Conservation (phyloP, 2,329 filamentous ascomycete species). For the Ustilaginoidea virens region DNA sequence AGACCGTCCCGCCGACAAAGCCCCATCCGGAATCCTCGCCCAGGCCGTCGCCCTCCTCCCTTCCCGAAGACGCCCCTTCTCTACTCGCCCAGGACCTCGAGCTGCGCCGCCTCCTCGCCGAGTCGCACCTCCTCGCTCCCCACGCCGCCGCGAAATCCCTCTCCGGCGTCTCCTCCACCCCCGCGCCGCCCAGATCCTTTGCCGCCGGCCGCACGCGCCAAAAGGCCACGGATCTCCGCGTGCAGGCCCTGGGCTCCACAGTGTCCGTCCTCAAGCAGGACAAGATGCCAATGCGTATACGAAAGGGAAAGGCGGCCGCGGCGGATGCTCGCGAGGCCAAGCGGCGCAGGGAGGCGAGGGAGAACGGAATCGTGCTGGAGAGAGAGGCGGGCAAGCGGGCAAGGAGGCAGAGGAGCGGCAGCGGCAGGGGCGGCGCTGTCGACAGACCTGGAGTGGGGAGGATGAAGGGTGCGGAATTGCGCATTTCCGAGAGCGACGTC, state of each 20-base stretch:
- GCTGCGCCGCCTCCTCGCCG: constrained; percentile 75
- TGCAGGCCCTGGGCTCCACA: constrained; percentile 70
- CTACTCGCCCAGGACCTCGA: constrained; percentile 87
- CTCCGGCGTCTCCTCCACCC: constrained; percentile 22
- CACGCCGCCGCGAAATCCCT: constrained; percentile 31
- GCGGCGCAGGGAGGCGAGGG: constrained; percentile 62
- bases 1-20: constrained; percentile 11
- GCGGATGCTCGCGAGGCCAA: constrained; percentile 49
- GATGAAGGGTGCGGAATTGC: constrained; percentile 65
- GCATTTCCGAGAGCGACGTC: constrained; percentile 64
- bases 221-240: constrained; percentile 68
- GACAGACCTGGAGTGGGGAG: constrained; percentile 68
- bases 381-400: constrained; percentile 24
- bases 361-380: constrained; percentile 86
- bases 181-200: constrained; percentile 26
- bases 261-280: constrained; percentile 58
- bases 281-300: constrained; percentile 78
- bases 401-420: constrained; percentile 27
- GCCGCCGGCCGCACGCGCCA: constrained; percentile 56
- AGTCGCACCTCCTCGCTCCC: constrained; percentile 66
- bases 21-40: constrained; percentile 5
- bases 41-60: constrained; percentile 15
- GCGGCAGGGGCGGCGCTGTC: constrained; percentile 52
- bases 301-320: constrained; percentile 69
- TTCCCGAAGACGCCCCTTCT: constrained; percentile 42